Evolutionary conservation across 495 filamentous ascomycete species (phyloP).

Genomic region (Chaetomium cochliodes): DNA sequence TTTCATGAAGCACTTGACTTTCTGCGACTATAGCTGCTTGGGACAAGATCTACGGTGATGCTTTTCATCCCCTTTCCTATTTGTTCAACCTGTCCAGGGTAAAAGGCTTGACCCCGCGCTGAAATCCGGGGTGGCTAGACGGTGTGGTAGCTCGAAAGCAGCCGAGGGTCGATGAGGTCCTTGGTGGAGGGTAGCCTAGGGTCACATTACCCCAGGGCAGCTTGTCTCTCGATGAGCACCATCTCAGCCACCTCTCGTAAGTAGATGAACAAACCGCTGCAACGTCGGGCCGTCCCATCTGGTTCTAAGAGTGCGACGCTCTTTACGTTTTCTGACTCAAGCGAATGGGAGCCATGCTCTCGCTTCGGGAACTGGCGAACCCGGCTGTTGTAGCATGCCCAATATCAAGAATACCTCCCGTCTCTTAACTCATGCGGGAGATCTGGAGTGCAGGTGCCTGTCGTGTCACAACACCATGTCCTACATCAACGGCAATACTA

Average conservation of each 20-base stretch:
- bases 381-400: slow-evolving; percentile 10
- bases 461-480: neutral
- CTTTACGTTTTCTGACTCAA: neutral
- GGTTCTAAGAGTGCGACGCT: neutral
- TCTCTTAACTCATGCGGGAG: neutral
- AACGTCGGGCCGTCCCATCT: slow-evolving; percentile 7
- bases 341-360: neutral
- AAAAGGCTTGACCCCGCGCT: neutral
- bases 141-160: no score
- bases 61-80: neutral
- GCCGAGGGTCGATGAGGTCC: neutral
- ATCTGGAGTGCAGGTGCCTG: slow-evolving; percentile 19
- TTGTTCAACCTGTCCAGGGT: neutral
- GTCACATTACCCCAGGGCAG: no score
- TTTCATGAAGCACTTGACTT: neutral
- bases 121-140: neutral
- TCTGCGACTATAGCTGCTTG: neutral
- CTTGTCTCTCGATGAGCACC: no score
- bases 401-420: slow-evolving; percentile 16
- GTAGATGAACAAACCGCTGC: neutral
- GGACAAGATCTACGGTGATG: neutral
- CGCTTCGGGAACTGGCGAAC: slow-evolving; percentile 15
- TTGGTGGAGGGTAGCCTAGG: neutral
- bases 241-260: neutral
- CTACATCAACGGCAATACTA: neutral